These are phyloP conservation scores for Ceratocystis harringtonii DNA, from an alignment of 2,329 filamentous ascomycete species.

Conservation along the genomic window DNA sequence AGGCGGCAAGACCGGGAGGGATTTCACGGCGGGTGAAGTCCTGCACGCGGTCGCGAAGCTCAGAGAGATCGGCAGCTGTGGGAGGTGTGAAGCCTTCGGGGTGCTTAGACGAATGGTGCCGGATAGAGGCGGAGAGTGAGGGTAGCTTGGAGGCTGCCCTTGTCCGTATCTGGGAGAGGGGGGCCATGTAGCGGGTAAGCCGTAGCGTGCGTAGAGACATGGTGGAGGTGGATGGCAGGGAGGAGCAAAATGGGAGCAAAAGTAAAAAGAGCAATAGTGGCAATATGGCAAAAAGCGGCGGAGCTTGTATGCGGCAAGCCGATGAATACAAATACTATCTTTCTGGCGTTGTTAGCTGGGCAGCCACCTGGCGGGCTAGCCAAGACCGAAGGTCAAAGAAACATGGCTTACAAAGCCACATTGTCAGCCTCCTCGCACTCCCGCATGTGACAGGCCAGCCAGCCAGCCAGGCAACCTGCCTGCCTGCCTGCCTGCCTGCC, in stretches of 20 bases:
- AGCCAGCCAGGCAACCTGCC: too few species aligned
- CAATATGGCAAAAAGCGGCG: neutral
- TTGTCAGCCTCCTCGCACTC: neutral
- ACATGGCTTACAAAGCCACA: neutral
- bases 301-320: too few species aligned
- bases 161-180: slow-evolving; percentile 9
- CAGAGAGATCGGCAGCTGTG: slow-evolving; percentile 55
- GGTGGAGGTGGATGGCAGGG: neutral
- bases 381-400: neutral
- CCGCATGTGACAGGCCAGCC: neutral
- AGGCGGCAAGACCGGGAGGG: slow-evolving; percentile 62
- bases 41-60: slow-evolving; percentile 70
- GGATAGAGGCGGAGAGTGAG: slow-evolving; percentile 25
- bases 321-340: too few species aligned
- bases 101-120: slow-evolving; percentile 42
- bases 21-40: slow-evolving; percentile 87
- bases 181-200: slow-evolving; percentile 12
- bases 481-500: neutral
- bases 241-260: neutral
- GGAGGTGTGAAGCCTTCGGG: slow-evolving; percentile 52
- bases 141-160: neutral
- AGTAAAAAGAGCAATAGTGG: neutral
- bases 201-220: slow-evolving; percentile 4
- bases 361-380: too few species aligned
- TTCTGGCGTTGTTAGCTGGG: neutral